phyloP scores from a whole-genome alignment of 2,329 filamentous ascomycete genomes.

The Lachnellula subtilissima region DNA sequence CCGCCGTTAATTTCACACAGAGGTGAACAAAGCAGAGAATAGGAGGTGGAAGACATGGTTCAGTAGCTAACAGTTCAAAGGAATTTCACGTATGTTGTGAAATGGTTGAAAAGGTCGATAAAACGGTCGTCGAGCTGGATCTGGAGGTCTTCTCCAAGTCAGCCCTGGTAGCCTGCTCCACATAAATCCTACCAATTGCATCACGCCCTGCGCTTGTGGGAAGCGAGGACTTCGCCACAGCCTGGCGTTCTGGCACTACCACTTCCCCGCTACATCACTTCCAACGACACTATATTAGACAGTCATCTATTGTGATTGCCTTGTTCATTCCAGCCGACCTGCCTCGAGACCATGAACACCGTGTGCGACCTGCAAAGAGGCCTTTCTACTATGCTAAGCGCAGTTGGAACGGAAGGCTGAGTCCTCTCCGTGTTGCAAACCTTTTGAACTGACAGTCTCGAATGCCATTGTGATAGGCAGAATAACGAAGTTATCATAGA shows the following conservation, averaged over 20 bases:
- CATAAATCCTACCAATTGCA: neutral
- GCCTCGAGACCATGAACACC: conserved; percentile 5
- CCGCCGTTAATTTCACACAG: neutral
- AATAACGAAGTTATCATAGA: conserved; percentile 8
- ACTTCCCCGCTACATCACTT: neutral
- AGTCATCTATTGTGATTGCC: conserved; percentile 2
- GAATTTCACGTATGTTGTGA: neutral
- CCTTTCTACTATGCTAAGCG: conserved; percentile 10
- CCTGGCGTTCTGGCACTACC: neutral
- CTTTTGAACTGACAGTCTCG: conserved; percentile 17
- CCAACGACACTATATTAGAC: conserved; percentile 2
- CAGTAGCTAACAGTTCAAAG: neutral
- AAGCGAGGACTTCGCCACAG: neutral
- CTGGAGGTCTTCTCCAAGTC: neutral
- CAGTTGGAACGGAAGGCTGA: conserved; percentile 23
- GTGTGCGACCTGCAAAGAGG: conserved; percentile 17
- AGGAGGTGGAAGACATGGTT: neutral
- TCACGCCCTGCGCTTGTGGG: neutral
- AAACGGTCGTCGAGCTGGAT: neutral
- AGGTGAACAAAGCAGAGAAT: neutral
- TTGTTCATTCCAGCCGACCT: conserved; percentile 1
- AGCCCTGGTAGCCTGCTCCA: neutral
- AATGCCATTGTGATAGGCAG: conserved; percentile 18
- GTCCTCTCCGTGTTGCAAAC: conserved; percentile 13
- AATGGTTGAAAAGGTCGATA: neutral